Percentiles rank a stretch among this genome's conserved stretches.
phyloP scores from a whole-genome alignment of 2,329 filamentous ascomycete species.

The Trichophaea hybrida region DNA sequence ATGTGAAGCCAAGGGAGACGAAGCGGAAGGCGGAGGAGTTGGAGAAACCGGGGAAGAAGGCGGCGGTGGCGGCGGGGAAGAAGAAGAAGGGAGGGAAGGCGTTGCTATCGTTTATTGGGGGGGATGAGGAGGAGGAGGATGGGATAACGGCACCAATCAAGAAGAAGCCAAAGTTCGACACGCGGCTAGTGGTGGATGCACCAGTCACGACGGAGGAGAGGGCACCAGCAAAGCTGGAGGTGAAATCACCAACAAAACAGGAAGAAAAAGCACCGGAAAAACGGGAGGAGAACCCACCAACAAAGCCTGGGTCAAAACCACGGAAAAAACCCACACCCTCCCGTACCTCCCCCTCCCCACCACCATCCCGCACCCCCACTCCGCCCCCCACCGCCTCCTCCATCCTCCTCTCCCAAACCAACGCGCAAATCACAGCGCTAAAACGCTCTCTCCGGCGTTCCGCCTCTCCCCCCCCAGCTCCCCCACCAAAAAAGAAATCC shows the following conservation, averaged over 20 bases:
- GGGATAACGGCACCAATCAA: slow-evolving; percentile 43
- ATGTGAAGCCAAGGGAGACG: slow-evolving; percentile 57
- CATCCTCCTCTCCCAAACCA: slow-evolving; percentile 50
- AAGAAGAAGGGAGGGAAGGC: slow-evolving; percentile 65
- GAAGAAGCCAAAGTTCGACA: slow-evolving; percentile 69
- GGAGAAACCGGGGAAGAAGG: slow-evolving; percentile 33
- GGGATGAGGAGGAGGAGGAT: slow-evolving; percentile 48
- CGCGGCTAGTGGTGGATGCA: slow-evolving; percentile 51
- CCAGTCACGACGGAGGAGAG: slow-evolving; percentile 11
- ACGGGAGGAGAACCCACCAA: slow-evolving; percentile 28
- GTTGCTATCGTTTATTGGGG: slow-evolving; percentile 56
- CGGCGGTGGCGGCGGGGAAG: slow-evolving; percentile 31
- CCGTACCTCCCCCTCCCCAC: slow-evolving; percentile 9
- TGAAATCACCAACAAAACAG: neutral
- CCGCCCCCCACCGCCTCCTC: slow-evolving; percentile 33
- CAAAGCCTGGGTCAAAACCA: slow-evolving; percentile 10
- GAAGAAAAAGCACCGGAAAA: slow-evolving; percentile 26
- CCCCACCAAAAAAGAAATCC: slow-evolving; percentile 46
- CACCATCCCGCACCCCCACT: slow-evolving; percentile 27
- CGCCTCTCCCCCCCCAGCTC: slow-evolving; percentile 26
- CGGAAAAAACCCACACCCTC: slow-evolving; percentile 9
- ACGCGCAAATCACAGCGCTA: slow-evolving; percentile 64
- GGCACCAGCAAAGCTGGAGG: slow-evolving; percentile 1
- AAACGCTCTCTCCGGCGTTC: slow-evolving; percentile 65
- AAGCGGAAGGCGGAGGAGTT: slow-evolving; percentile 38